Evolutionary conservation across 148 eudicot species (phyloP).

Genomic region (Chenopodium quinoa): DNA sequence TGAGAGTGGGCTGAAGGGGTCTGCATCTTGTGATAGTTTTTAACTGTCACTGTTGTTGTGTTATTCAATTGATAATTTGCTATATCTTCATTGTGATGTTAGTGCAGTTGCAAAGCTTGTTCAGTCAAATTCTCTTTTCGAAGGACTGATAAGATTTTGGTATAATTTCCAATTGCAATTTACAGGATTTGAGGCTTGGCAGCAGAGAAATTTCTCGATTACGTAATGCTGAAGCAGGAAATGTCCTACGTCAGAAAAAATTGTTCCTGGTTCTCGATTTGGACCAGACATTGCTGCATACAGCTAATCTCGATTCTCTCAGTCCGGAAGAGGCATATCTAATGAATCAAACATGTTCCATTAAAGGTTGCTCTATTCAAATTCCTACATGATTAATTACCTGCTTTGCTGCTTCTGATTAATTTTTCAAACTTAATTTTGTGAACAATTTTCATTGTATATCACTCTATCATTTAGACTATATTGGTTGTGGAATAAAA

Average conservation of each 20-base stretch:
- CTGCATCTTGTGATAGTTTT: background rate
- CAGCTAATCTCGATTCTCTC: background rate
- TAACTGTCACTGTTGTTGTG: too few species aligned
- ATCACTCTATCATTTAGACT: too few species aligned
- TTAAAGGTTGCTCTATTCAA: constrained; percentile 43
- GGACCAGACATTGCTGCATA: constrained; percentile 19
- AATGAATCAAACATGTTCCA: constrained; percentile 37
- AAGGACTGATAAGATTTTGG: background rate
- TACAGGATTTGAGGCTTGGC: constrained; percentile 66
- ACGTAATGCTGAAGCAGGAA: constrained; percentile 59
- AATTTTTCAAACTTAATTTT: too few species aligned
- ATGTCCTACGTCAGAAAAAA: constrained; percentile 33
- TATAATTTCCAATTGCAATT: background rate
- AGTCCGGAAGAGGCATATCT: background rate
- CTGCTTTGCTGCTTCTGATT: too few species aligned
- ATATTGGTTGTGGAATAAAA: too few species aligned
- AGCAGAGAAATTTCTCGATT: constrained; percentile 61
- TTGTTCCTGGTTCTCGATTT: constrained; percentile 16
- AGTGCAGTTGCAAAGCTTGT: background rate
- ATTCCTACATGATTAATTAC: background rate
- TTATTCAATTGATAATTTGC: background rate
- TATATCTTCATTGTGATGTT: background rate
- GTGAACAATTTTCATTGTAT: too few species aligned
- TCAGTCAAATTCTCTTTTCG: background rate
- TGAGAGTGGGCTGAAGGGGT: background rate